Evolutionary conservation across 1,139 yeast species (phyloP).

Genomic region (Tardiomyces blankii): DNA sequence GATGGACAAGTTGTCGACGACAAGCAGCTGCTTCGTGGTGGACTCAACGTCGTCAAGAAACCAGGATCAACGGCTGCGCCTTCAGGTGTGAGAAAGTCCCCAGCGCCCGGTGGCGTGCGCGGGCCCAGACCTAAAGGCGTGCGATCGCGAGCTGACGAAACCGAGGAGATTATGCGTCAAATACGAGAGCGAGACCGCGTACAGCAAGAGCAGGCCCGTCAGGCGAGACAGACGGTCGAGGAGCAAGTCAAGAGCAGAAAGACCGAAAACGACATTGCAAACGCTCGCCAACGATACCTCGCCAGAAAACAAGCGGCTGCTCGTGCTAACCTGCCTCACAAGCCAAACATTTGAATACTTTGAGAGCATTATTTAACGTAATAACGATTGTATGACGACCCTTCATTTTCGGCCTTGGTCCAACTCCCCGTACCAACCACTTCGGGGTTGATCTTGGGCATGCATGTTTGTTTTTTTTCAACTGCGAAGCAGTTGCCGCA

Average conservation of each 20-base stretch:
- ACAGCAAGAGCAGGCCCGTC: constrained; percentile 35
- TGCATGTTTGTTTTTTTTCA: no score
- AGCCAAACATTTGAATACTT: not conserved
- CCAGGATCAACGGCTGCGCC: constrained; percentile 21
- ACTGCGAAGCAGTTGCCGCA: no score
- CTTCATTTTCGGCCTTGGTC: no score
- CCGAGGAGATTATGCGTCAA: constrained; percentile 43
- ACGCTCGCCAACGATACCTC: constrained; percentile 22
- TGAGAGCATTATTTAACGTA: no score
- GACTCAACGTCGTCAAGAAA: constrained; percentile 31
- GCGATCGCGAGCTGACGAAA: constrained; percentile 38
- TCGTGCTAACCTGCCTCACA: not conserved
- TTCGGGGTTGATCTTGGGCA: no score
- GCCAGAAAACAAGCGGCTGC: constrained; percentile 14
- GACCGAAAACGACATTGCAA: constrained; percentile 9
- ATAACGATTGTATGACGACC: no score
- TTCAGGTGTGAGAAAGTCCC: constrained; percentile 6
- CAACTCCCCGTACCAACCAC: no score
- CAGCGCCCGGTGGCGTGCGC: not conserved
- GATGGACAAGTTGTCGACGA: constrained; percentile 22
- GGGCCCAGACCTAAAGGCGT: constrained; percentile 30
- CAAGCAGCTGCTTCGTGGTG: constrained; percentile 18
- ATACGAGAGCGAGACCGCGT: constrained; percentile 37
- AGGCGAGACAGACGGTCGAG: constrained; percentile 34
- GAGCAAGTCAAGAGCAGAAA: constrained; percentile 4